phyloP scores from a whole-genome alignment of 2,329 filamentous ascomycete genomes.

The Huntiella bhutanensis region DNA sequence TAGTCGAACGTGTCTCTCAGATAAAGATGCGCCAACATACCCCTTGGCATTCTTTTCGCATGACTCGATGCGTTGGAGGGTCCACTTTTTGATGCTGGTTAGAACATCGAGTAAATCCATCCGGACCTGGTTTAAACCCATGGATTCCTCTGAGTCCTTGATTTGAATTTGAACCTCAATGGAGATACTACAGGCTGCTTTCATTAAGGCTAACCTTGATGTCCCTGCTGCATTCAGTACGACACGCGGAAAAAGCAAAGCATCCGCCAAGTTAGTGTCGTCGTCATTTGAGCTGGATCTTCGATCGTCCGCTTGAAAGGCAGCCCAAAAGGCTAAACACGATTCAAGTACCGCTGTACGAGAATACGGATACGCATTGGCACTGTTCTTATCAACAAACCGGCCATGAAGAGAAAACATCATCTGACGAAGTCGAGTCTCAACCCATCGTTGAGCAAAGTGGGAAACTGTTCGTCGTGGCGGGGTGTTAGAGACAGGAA shows the following conservation, averaged over 20 bases:
- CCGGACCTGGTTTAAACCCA: conserved; percentile 19
- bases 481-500: conserved; percentile 12
- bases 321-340: not conserved
- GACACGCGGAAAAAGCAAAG: too few relatives aligned
- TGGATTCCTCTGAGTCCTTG: conserved; percentile 21
- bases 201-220: conserved; percentile 17
- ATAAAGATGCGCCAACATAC: conserved; percentile 23
- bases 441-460: conserved; percentile 27
- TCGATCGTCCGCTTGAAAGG: not conserved
- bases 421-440: conserved; percentile 34
- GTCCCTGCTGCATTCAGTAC: too few relatives aligned
- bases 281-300: too few relatives aligned
- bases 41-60: conserved; percentile 39
- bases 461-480: conserved; percentile 5
- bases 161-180: conserved; percentile 24
- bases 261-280: too few relatives aligned
- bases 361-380: not conserved
- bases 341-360: not conserved
- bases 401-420: conserved; percentile 36
- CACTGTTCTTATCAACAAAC: conserved; percentile 19
- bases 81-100: conserved; percentile 23
- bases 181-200: conserved; percentile 21
- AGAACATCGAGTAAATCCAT: conserved; percentile 25
- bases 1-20: conserved; percentile 24
- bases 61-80: conserved; percentile 21